Evolutionary conservation across 495 filamentous ascomycete species (phyloP), one percentile per base, ranked within the genome.

Genomic region (Glarea lozoyensis): DNA sequence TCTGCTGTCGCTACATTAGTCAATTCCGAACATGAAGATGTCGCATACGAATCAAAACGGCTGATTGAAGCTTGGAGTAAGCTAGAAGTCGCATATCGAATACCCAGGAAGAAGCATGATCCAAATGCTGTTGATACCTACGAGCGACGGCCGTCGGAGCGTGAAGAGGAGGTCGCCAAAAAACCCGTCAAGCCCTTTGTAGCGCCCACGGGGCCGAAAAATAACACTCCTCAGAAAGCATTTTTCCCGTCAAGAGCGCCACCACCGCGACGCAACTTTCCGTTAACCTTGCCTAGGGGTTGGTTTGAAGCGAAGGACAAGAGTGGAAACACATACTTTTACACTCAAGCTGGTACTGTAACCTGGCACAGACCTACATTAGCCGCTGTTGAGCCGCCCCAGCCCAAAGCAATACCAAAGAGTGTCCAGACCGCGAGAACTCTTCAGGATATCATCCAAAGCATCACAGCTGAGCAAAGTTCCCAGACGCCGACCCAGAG

Each of bases 61-160:
- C 63, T 99, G 22, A 65, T 99, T 6, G 76, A 88, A 10, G 79
- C 77, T 53, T 99, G 93, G 93, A 80, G 81, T 58, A 88, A 82
- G 27, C 69, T 99, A 16, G 82, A 93, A 57, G 76, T 92, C n/a
- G 92, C 77, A 12, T 99, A 95, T 61, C 79, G 93, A 31, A 99
- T 99, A 56, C 90, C 92, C 19, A 81, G 92, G 37, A 88, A 73
- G 54, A 72, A 75, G 58, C 48, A 67, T 34, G 68, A 73, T 49
- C 53, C 59, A 12, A 57, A 53, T 35, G 54, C 56, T 2, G 59
- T 56, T 15, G 42, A 60, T 13, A 48, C 56, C 31, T 84, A 78
- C 31, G 82, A 81, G 48, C 81, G 84, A 35, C 80, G 85, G 22
- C 81, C 81, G 45, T 62, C 64, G 11, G 76, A 78, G 24, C 75